Base-by-base conservation (phyloP, 768 basidiomycete genomes). In the Tylopilus plumbeoviolaceoides region DNA sequence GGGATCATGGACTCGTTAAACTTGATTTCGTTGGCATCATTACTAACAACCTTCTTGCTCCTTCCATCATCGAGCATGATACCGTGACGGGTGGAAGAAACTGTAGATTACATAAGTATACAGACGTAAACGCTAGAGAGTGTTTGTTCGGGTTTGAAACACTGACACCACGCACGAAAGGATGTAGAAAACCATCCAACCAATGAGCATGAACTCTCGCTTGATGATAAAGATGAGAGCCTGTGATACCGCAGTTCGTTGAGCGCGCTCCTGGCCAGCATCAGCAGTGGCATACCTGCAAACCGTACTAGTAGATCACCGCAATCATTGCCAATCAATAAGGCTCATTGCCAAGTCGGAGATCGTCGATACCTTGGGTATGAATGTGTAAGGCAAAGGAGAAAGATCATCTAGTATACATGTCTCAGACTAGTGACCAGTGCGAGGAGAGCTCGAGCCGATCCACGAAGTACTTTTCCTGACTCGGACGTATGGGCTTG, bases 1-100 rank as follows among this genome's bases (percentile, higher is more conserved):
- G 86, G 86, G 51, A 89, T 87, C 81, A 86, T 85, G 27, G 79
- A 82, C 46, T 89, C 87, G 59, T 84, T 83, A 72, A 84, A 89
- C 55, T 79, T 82, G 67, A 87, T 84, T 25, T 87, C 87, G 45
- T 81, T 82, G 44, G 73, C 78, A 5, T 58, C 60, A 15, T 17
- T 42, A 15, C 33, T 15, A 45, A 85, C 67, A 46, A 85, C 73
- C 66, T 81, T 86, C 76, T 85, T 85, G 63, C 76, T 76, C 58
- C 75, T 77, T 47, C 85, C 84, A 62, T 85, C 84, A 36, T 84
- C 83, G 28, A 85, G 77, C 43, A 85, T 83, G 35, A 84, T 58
- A n/a, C n/a, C n/a, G n/a, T n/a, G n/a, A 67, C 84, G 82, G 27
- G 81, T 81, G 67, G 73, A 85, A 79, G 73, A 86, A 80, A 55